Evolutionary conservation across 345 rosid species (phyloP).

Genomic region (Lepidium aucheri): DNA sequence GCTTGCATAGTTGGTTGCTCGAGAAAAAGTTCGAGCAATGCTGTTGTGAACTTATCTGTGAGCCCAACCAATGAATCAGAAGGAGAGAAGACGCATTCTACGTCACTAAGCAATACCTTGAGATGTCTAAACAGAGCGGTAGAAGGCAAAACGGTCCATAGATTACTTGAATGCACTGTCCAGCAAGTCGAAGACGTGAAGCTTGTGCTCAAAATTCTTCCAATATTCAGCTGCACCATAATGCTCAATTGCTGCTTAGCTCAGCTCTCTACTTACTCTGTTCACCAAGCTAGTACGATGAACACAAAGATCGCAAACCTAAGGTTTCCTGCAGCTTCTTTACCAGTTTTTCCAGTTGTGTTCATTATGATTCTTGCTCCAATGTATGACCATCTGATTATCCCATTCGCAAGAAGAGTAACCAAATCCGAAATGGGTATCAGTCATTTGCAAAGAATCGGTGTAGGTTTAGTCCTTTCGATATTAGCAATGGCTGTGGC

Average conservation of each 20-base stretch:
- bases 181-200: conserved; percentile 68
- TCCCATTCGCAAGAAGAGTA: conserved; percentile 52
- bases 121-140: conserved; percentile 42
- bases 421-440: conserved; percentile 64
- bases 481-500: conserved; percentile 70
- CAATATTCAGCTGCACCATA: conserved; percentile 65
- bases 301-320: conserved; percentile 46
- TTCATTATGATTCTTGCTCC: conserved; percentile 80
- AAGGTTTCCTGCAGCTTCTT: conserved; percentile 71
- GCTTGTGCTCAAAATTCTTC: conserved; percentile 51
- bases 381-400: conserved; percentile 49
- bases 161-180: conserved; percentile 40
- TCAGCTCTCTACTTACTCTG: conserved; percentile 72
- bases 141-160: conserved; percentile 18
- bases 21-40: not conserved
- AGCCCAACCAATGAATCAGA: conserved; percentile 7
- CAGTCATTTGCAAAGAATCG: conserved; percentile 68
- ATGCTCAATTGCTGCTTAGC: conserved; percentile 82
- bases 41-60: not conserved
- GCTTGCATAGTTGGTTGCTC: conserved; percentile 32
- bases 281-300: conserved; percentile 78
- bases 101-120: conserved; percentile 32
- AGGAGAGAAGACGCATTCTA: conserved; percentile 3
- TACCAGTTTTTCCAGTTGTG: conserved; percentile 64
- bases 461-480: conserved; percentile 64